These are phyloP conservation scores for Ganoderma meredithae DNA, from an alignment of 1,284 basidiomycete species.

Conservation along the genomic window DNA sequence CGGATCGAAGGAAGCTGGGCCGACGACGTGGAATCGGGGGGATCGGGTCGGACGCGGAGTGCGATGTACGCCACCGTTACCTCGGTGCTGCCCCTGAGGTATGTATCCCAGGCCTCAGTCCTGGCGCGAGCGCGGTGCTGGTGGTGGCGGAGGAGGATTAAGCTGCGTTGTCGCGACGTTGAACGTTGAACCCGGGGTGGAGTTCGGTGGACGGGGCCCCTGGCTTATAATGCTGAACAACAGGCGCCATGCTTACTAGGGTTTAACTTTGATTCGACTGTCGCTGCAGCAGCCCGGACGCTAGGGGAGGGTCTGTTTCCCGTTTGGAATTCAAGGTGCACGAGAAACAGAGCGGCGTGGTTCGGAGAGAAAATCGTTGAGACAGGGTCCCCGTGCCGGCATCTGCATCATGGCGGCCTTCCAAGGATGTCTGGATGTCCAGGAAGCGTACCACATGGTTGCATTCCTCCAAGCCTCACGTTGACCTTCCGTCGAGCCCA, in stretches of 20 bases:
- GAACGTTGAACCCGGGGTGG: neutral
- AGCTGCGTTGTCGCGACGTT: neutral
- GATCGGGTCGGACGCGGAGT: neutral
- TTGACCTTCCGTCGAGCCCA: neutral
- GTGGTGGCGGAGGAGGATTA: neutral
- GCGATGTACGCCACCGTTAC: neutral
- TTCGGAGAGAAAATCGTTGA: neutral
- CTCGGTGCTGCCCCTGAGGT: neutral
- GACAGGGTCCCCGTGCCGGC: slow-evolving; percentile 3
- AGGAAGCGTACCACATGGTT: neutral
- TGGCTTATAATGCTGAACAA: slow-evolving; percentile 3
- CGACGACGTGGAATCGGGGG: neutral
- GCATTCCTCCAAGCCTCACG: neutral
- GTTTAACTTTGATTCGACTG: slow-evolving; percentile 16
- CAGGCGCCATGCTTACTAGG: neutral
- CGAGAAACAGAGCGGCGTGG: neutral
- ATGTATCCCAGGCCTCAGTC: neutral
- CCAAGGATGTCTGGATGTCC: neutral
- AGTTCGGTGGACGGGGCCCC: neutral
- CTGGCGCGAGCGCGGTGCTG: neutral
- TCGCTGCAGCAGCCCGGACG: slow-evolving; percentile 1
- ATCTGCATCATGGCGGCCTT: neutral
- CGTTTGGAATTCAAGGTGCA: neutral
- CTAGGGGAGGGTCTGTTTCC: neutral
- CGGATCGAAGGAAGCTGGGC: slow-evolving; percentile 5